A percentile compares a stretch with the other conserved stretches of the same genome.
Evolutionary conservation across 805 yeast genomes (phyloP).

Genomic region (Metschnikowia rubicola): DNA sequence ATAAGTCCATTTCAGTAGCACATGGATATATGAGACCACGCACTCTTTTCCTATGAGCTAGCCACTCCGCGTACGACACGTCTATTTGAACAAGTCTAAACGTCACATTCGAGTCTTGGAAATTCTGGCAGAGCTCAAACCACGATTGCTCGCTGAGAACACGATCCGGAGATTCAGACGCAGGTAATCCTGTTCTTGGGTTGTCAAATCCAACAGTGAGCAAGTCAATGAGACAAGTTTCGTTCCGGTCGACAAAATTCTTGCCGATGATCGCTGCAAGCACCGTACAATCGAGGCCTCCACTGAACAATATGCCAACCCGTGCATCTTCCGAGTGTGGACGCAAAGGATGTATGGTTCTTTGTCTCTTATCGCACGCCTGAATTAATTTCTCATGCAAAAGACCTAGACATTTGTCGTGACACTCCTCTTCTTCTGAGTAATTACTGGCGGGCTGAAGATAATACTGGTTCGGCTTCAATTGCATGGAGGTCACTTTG

Average conservation of each 20-base stretch:
- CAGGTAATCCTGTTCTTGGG: constrained; percentile 62
- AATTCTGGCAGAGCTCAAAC: constrained; percentile 44
- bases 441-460: neutral
- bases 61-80: constrained; percentile 67
- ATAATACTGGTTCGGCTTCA: neutral
- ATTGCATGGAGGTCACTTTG: neutral
- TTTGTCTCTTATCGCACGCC: constrained; percentile 50
- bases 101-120: constrained; percentile 28
- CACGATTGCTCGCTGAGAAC: constrained; percentile 65
- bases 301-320: constrained; percentile 73
- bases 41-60: constrained; percentile 49
- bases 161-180: constrained; percentile 83
- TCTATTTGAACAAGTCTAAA: constrained; percentile 66
- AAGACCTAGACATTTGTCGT: neutral
- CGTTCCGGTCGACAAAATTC: constrained; percentile 9
- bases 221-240: constrained; percentile 52
- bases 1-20: constrained; percentile 89
- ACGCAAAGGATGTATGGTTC: constrained; percentile 57
- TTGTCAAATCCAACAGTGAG: constrained; percentile 91
- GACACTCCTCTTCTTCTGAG: neutral
- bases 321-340: constrained; percentile 16
- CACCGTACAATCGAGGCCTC: constrained; percentile 91
- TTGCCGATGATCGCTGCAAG: constrained; percentile 52
- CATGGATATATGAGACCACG: constrained; percentile 73
- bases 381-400: constrained; percentile 25